A percentile compares a stretch with the other conserved stretches of the same genome.
Evolutionary conservation across 2,329 filamentous ascomycete species (phyloP).

Genomic region (Colletotrichum truncatum): DNA sequence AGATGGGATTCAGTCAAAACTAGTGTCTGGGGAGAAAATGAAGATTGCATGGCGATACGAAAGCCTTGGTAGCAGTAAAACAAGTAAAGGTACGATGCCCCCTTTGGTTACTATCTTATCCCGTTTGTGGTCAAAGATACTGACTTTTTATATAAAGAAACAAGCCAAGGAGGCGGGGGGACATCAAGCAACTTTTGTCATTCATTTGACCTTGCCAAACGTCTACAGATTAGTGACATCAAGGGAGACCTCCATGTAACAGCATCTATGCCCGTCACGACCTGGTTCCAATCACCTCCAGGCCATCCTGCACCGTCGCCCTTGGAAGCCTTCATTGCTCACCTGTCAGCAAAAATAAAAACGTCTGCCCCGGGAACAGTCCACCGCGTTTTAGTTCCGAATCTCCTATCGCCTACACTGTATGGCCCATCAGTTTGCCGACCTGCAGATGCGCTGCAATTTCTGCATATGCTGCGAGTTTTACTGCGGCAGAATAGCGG

Average conservation of each 20-base stretch:
- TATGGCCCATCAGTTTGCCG: slow-evolving; percentile 76
- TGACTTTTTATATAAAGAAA: background rate
- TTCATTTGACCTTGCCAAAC: slow-evolving; percentile 75
- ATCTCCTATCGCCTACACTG: slow-evolving; percentile 84
- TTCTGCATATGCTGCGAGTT: slow-evolving; percentile 80
- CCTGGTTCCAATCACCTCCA: slow-evolving; percentile 20
- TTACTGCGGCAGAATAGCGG: slow-evolving; percentile 74
- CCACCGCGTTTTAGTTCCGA: slow-evolving; percentile 87
- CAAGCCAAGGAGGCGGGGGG: slow-evolving; percentile 10
- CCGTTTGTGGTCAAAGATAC: background rate
- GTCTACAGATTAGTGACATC: slow-evolving; percentile 59
- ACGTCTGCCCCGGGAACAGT: slow-evolving; percentile 68
- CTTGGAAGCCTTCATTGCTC: slow-evolving; percentile 71
- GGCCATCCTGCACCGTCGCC: slow-evolving; percentile 50
- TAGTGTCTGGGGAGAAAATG: slow-evolving; percentile 77
- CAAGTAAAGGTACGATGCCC: slow-evolving; percentile 31
- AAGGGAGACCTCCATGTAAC: slow-evolving; percentile 62
- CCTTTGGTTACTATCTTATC: background rate
- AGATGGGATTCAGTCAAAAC: slow-evolving; percentile 49
- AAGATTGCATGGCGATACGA: slow-evolving; percentile 99
- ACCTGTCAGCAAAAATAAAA: slow-evolving; percentile 64
- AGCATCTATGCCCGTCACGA: slow-evolving; percentile 42
- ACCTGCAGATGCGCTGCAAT: slow-evolving; percentile 80
- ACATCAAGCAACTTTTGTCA: slow-evolving; percentile 69
- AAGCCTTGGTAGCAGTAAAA: slow-evolving; percentile 63